Base-by-base conservation (phyloP, 441 rosid species). In the Erodium chrysanthum region DNA sequence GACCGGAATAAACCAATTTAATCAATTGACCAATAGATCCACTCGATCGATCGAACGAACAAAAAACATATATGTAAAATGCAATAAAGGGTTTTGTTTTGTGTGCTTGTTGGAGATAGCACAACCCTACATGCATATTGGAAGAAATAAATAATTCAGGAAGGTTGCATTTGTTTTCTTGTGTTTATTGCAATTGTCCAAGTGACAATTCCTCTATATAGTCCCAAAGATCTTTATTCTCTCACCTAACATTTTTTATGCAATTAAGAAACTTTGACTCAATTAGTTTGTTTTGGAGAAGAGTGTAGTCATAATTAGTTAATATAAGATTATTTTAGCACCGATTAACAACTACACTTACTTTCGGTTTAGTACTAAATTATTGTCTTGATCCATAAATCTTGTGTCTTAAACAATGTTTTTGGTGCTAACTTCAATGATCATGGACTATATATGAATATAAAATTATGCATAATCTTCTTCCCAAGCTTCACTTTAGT, bases 21-120 rank as follows among this genome's bases (percentile, higher is more conserved):
- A 33, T 33, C 9, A 27, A 27, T 3, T 27, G 29, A 27, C 3
- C 29, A 27, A 27, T 3, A 27, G 29, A 27, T 3, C 29, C 29
- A 27, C 3, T 27, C 29, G 1, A 27, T 27, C n/a, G n/a, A n/a
- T n/a, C n/a, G n/a, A n/a, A n/a, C n/a, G n/a, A n/a, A n/a, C n/a
- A n/a, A n/a, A n/a, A n/a, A n/a, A n/a, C n/a, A n/a, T n/a, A n/a
- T n/a, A n/a, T n/a, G n/a, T n/a, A n/a, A n/a, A n/a, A n/a, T n/a
- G n/a, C n/a, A n/a, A n/a, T n/a, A n/a, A n/a, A n/a, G n/a, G n/a
- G n/a, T n/a, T n/a, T n/a, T n/a, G n/a, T n/a, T 33, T 33, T 33
- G 65, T 23, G 17, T 67, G 29, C 33, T 64, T 35, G 64, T 60
- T 71, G 65, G 11, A 71, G 42, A 66, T 66, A n/a, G 12, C 70